These are phyloP conservation scores for Mycena galericulata DNA, from an alignment of 768 basidiomycete species.

Conservation along the genomic window DNA sequence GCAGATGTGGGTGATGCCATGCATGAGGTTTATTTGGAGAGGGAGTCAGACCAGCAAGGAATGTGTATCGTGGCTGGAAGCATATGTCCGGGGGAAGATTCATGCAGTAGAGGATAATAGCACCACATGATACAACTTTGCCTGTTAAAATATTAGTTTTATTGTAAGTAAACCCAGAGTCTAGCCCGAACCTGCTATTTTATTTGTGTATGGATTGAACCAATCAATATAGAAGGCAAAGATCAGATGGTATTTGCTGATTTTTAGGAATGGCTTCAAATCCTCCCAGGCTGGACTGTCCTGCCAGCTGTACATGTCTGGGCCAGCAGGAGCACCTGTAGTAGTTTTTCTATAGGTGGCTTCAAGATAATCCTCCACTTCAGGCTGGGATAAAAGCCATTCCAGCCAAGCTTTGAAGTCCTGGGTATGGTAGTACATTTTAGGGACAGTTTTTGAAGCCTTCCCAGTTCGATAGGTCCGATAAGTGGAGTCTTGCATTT, in stretches of 20 bases:
- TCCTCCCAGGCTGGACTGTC: slow-evolving; percentile 29
- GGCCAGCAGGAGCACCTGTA: not conserved
- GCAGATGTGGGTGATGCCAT: no score
- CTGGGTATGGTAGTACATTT: slow-evolving; percentile 7
- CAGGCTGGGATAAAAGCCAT: slow-evolving; percentile 9
- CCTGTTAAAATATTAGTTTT: slow-evolving; percentile 9
- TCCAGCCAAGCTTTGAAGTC: slow-evolving; percentile 21
- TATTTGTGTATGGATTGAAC: slow-evolving; percentile 45
- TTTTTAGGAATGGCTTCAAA: slow-evolving; percentile 16
- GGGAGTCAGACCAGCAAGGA: no score
- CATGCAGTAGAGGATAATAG: slow-evolving; percentile 11
- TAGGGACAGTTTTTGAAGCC: not conserved
- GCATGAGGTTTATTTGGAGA: no score
- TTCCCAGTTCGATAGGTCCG: not conserved
- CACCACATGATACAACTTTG: slow-evolving; percentile 11
- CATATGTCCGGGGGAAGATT: no score
- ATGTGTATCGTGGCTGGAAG: no score
- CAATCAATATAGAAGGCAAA: slow-evolving; percentile 50
- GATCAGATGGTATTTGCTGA: slow-evolving; percentile 33
- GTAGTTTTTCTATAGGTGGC: not conserved
- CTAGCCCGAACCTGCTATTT: slow-evolving; percentile 39
- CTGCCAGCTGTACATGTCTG: not conserved
- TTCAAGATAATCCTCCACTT: no score
- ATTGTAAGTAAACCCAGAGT: not conserved
- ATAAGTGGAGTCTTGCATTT: not conserved